Evolutionary conservation across 2,329 filamentous ascomycete genomes (phyloP).

Genomic region (Fusarium bactridioides): DNA sequence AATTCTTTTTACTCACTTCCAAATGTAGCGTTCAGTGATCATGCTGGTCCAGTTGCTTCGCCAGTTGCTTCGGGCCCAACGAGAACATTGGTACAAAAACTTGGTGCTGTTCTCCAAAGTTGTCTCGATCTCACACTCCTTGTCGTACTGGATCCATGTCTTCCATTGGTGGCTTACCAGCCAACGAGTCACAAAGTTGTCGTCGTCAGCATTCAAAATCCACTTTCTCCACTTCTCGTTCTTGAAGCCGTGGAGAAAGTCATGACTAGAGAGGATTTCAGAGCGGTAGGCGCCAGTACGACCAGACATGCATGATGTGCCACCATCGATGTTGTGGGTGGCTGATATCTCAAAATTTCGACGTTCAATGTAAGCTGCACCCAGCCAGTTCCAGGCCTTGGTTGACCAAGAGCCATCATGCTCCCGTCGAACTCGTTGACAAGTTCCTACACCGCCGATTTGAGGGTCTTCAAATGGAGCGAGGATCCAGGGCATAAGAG

Average conservation of each 20-base stretch:
- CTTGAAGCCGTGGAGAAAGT: slow-evolving; percentile 88
- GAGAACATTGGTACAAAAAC: slow-evolving; percentile 90
- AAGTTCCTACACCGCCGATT: slow-evolving; percentile 92
- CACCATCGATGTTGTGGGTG: slow-evolving; percentile 92
- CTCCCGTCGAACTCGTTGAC: slow-evolving; percentile 81
- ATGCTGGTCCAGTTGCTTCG: slow-evolving; percentile 94
- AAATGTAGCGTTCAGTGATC: slow-evolving; percentile 82
- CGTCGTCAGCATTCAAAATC: slow-evolving; percentile 94
- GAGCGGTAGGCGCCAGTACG: slow-evolving; percentile 92
- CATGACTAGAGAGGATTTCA: slow-evolving; percentile 83
- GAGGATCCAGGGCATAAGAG: slow-evolving; percentile 88
- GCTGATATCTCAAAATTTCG: slow-evolving; percentile 97
- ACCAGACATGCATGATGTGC: slow-evolving; percentile 95
- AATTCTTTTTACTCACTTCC: slow-evolving; percentile 73
- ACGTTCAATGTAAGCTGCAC: slow-evolving; percentile 89
- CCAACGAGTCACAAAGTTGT: slow-evolving; percentile 98
- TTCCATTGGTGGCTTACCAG: slow-evolving; percentile 91
- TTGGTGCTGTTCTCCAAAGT: slow-evolving; percentile 89
- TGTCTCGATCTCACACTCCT: slow-evolving; percentile 89
- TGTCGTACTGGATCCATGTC: slow-evolving; percentile 94
- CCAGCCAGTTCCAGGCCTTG: slow-evolving; percentile 85
- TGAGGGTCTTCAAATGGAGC: slow-evolving; percentile 86
- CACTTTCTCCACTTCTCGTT: slow-evolving; percentile 90
- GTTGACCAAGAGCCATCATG: slow-evolving; percentile 65
- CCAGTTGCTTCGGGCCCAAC: slow-evolving; percentile 98